Evolutionary conservation across 352 stramenopile species (phyloP).

Genomic region (Phytophthora aleatoria): DNA sequence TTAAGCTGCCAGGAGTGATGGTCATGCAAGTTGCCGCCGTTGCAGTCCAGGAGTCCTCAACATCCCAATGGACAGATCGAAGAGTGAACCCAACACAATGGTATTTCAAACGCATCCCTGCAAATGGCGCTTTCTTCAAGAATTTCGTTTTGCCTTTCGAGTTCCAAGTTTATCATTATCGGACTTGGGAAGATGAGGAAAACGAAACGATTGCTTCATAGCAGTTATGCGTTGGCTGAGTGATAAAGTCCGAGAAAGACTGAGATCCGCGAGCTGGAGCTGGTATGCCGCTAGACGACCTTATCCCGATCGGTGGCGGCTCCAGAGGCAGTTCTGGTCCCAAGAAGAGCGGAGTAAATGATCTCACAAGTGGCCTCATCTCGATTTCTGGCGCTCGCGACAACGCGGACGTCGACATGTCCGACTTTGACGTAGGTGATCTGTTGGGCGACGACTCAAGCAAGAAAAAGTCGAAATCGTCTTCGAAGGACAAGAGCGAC

Average conservation of each 20-base stretch:
- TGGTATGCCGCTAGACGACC: slow-evolving; percentile 48
- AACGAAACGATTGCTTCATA: neutral
- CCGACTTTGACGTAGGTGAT: slow-evolving; percentile 62
- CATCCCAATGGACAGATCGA: too few relatives aligned
- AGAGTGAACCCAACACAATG: too few relatives aligned
- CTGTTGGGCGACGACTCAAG: slow-evolving; percentile 48
- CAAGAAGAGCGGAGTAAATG: slow-evolving; percentile 24
- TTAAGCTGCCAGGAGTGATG: neutral
- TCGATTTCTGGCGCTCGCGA: slow-evolving; percentile 40
- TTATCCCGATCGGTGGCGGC: slow-evolving; percentile 53
- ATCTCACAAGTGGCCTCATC: slow-evolving; percentile 69
- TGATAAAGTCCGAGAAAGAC: too few relatives aligned
- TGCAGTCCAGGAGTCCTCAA: neutral
- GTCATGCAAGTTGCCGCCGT: neutral
- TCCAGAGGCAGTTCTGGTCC: slow-evolving; percentile 14
- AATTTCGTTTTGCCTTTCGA: neutral
- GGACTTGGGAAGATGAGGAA: neutral
- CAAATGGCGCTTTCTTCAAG: too few relatives aligned
- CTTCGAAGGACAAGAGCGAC: slow-evolving; percentile 36
- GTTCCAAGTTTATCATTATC: neutral
- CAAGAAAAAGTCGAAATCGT: slow-evolving; percentile 29
- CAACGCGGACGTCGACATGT: slow-evolving; percentile 54
- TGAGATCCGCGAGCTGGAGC: neutral
- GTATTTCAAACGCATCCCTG: too few relatives aligned
- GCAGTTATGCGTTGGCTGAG: neutral